Conservation (phyloP, 192 early-diverging fungal genomes). For the Mortierella hygrophila region DNA sequence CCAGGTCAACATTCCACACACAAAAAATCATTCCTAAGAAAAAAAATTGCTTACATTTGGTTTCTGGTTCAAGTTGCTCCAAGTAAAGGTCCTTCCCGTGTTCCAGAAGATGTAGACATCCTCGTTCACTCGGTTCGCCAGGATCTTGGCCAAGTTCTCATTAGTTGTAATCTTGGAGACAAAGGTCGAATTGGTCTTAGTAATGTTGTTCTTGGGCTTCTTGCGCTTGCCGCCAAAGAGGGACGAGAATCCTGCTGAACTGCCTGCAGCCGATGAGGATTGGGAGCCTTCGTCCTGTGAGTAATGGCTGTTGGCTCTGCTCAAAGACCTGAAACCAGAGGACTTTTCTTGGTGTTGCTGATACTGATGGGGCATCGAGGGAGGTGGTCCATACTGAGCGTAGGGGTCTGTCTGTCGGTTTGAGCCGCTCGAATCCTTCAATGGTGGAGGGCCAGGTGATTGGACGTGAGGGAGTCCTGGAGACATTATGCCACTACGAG, state of each 20-base stretch:
- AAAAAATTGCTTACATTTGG: constrained; percentile 65
- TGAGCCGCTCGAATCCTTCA: constrained; percentile 34
- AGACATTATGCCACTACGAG: constrained; percentile 31
- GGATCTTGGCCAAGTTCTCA: constrained; percentile 76
- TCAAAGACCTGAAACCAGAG: constrained; percentile 17
- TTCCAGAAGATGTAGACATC: constrained; percentile 84
- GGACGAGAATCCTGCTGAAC: constrained; percentile 48
- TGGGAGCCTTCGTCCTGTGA: constrained; percentile 32
- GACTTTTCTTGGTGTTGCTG: constrained; percentile 18
- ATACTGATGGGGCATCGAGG: constrained; percentile 19
- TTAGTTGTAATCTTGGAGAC: constrained; percentile 78
- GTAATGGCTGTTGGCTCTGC: constrained; percentile 36
- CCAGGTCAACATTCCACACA: neutral
- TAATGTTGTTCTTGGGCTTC: constrained; percentile 75
- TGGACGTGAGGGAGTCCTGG: constrained; percentile 17
- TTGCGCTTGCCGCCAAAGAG: constrained; percentile 51
- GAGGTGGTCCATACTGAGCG: constrained; percentile 41
- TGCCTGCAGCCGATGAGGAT: constrained; percentile 10
- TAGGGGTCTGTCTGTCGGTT: constrained; percentile 36
- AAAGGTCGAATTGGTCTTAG: constrained; percentile 81
- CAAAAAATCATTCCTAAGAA: constrained; percentile 2
- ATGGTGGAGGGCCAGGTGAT: constrained; percentile 30
- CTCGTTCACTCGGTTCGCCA: constrained; percentile 66
- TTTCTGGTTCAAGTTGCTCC: constrained; percentile 73
- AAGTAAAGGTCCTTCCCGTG: constrained; percentile 76